A percentile compares a stretch with the other conserved stretches of the same genome.
These are phyloP conservation scores for Solanum rostratum DNA, from an alignment of 257 asterid genomes.

Conservation along the genomic window DNA sequence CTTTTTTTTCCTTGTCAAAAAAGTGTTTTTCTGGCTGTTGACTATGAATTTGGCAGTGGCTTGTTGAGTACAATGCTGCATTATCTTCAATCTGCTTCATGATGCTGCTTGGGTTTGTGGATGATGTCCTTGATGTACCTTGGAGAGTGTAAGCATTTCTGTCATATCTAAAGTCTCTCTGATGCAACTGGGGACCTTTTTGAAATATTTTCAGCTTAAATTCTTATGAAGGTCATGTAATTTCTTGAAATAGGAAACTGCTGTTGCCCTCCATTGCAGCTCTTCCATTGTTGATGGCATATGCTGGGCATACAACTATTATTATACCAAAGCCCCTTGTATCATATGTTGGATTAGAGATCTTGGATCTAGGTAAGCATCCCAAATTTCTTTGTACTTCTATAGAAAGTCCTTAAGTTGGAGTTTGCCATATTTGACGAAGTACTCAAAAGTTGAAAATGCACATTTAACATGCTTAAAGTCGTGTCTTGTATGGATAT, in stretches of 20 bases:
- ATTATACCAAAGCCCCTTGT: slow-evolving; percentile 80
- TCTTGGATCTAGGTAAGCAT: slow-evolving; percentile 59
- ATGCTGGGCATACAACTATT: slow-evolving; percentile 89
- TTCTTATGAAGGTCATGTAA: slow-evolving; percentile 20
- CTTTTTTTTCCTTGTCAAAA: background rate
- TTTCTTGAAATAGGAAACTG: slow-evolving; percentile 56
- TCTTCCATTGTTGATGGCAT: slow-evolving; percentile 89
- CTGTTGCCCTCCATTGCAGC: slow-evolving; percentile 84
- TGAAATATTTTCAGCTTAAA: background rate
- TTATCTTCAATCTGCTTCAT: slow-evolving; percentile 91
- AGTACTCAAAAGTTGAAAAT: background rate
- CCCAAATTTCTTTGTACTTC: background rate
- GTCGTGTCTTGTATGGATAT: background rate
- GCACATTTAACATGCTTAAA: background rate
- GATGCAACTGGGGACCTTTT: background rate
- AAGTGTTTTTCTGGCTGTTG: slow-evolving; percentile 1
- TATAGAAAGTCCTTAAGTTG: background rate
- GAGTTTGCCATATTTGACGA: background rate
- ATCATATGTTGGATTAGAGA: slow-evolving; percentile 49
- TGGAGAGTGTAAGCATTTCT: slow-evolving; percentile 89
- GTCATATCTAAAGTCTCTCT: background rate
- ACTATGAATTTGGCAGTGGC: slow-evolving; percentile 53
- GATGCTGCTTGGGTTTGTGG: slow-evolving; percentile 91
- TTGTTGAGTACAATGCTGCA: slow-evolving; percentile 96
- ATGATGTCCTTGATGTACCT: slow-evolving; percentile 95